phyloP scores from a whole-genome alignment of 306 rosid genomes.

The Cucumis cinereus region DNA sequence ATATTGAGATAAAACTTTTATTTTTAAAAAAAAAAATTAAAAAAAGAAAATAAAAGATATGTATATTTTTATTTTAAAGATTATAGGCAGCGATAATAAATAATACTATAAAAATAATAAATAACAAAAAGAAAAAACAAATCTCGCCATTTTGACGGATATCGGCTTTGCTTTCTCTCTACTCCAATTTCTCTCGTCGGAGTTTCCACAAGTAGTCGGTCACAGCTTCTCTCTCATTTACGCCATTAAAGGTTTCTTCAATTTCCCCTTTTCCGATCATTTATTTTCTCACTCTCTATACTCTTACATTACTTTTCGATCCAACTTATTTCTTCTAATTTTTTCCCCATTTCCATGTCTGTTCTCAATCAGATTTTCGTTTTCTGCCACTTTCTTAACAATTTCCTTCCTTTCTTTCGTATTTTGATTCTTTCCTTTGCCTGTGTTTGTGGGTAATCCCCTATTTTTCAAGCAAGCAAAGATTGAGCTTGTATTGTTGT shows the following conservation, averaged over 20 bases:
- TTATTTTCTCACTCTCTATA: background rate
- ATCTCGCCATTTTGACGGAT: background rate
- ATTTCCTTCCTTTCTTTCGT: background rate
- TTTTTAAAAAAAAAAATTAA: too few relatives aligned
- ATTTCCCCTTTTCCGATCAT: background rate
- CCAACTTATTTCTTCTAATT: background rate
- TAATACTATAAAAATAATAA: too few relatives aligned
- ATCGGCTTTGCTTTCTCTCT: background rate
- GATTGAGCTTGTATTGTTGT: background rate
- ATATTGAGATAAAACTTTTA: too few relatives aligned
- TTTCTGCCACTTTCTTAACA: background rate
- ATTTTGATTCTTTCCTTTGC: background rate
- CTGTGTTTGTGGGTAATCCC: background rate
- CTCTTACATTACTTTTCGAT: background rate
- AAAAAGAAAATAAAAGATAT: too few relatives aligned
- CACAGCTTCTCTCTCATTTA: constrained; percentile 3
- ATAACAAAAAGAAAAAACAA: background rate
- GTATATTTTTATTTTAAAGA: too few relatives aligned
- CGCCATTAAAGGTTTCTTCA: constrained; percentile 3
- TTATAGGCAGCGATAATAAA: too few relatives aligned
- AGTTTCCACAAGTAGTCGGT: constrained; percentile 13
- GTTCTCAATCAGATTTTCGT: background rate
- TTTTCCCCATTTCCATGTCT: background rate
- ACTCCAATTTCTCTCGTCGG: constrained; percentile 5
- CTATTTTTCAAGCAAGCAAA: background rate